Conservation (phyloP, 345 rosid genomes). For the Ceriops tagal region DNA sequence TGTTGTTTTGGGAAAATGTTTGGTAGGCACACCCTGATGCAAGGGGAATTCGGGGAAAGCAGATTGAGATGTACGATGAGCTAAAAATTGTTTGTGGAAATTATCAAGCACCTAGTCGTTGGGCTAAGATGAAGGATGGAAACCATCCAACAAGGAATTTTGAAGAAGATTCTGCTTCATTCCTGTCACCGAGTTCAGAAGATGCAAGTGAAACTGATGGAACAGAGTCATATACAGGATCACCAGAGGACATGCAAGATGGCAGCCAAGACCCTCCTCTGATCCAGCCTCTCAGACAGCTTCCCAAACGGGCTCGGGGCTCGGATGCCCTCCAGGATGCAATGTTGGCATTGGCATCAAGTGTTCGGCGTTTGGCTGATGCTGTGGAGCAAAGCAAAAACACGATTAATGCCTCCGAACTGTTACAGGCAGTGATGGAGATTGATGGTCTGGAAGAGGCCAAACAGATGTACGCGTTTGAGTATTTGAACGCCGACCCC, state of each 20-base stretch:
- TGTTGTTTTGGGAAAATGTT: conserved; percentile 16
- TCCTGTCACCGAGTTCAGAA: conserved; percentile 59
- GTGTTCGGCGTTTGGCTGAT: conserved; percentile 69
- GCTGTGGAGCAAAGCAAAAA: conserved; percentile 60
- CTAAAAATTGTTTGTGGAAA: conserved; percentile 78
- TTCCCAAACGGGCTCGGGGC: conserved; percentile 48
- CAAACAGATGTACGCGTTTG: conserved; percentile 86
- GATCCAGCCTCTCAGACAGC: conserved; percentile 53
- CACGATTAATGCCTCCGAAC: conserved; percentile 47
- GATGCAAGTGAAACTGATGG: conserved; percentile 74
- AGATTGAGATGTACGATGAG: conserved; percentile 83
- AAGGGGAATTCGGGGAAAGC: conserved; percentile 70
- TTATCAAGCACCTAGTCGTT: conserved; percentile 63
- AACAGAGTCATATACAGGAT: conserved; percentile 60
- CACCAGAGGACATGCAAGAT: conserved; percentile 48
- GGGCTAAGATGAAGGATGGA: conserved; percentile 62
- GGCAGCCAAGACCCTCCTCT: conserved; percentile 56
- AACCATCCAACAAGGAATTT: conserved; percentile 43
- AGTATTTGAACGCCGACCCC: conserved; percentile 78
- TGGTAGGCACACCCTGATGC: conserved; percentile 73
- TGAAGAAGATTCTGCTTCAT: conserved; percentile 74
- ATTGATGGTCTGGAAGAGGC: conserved; percentile 84
- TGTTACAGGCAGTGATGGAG: conserved; percentile 77
- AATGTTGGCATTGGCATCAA: conserved; percentile 65
- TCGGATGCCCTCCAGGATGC: conserved; percentile 69